Conservation (phyloP, 225 moss, liverwort and hornwort genomes). For the Anthoceros angustus region DNA sequence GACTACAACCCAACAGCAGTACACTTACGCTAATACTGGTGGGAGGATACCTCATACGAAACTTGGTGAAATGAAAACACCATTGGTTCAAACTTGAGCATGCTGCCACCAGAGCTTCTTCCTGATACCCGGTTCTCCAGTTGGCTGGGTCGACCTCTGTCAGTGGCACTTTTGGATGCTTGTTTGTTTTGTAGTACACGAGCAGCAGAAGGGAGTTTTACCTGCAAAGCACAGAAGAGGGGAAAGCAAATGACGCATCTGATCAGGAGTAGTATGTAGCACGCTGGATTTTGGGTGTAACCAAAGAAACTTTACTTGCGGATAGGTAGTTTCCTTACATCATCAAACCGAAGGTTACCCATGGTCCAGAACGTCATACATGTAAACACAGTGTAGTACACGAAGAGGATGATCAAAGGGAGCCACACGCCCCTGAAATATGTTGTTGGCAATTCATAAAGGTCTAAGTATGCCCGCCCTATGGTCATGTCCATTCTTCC, state of each 20-base stretch:
- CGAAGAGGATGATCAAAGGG: constrained; percentile 41
- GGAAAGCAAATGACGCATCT: not conserved
- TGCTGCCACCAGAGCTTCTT: not conserved
- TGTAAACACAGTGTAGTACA: constrained; percentile 47
- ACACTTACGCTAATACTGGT: too few species aligned
- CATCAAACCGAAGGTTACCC: constrained; percentile 50
- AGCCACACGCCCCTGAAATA: constrained; percentile 49
- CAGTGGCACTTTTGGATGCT: not conserved
- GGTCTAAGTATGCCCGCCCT: constrained; percentile 69
- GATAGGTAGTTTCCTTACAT: constrained; percentile 21
- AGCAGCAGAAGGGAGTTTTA: constrained; percentile 52
- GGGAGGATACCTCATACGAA: constrained; percentile 36
- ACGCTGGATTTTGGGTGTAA: not conserved
- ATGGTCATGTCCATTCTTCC: constrained; percentile 35
- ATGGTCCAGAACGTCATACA: constrained; percentile 47
- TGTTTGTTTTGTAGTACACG: constrained; percentile 21
- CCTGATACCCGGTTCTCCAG: not conserved
- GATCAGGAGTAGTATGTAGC: not conserved
- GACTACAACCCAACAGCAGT: too few species aligned
- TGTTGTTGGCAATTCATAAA: constrained; percentile 64
- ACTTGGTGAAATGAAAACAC: constrained; percentile 75
- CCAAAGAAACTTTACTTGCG: not conserved
- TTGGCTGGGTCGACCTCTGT: constrained; percentile 8
- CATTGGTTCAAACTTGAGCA: constrained; percentile 43
- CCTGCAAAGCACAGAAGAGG: constrained; percentile 21